Base-by-base conservation (phyloP, 805 yeast genomes). In the Deakozyma indianensis region DNA sequence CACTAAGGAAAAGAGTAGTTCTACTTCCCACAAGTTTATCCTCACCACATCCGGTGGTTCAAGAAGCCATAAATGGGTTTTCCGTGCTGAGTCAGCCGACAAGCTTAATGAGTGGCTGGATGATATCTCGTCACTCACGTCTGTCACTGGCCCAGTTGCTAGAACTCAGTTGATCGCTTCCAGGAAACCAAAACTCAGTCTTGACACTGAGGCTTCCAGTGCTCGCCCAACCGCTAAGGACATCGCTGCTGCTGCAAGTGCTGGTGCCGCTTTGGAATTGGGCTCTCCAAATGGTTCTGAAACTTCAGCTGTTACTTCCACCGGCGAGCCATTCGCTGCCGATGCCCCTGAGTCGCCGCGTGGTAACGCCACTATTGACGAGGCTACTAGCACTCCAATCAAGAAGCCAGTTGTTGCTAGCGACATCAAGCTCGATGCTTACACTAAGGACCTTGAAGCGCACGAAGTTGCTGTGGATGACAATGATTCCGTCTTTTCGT, bases 41-140 rank as follows among this genome's bases (percentile, higher is more conserved):
- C 67, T 90, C 49, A 77, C 75, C 51, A 77, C 87, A 16, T 84
- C 38, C 5, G 18, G 5, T n/a, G 11, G 20, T 7, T 32, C 38
- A 7, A 14, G 38, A 5, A 7, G 16, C 5, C 38, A 88, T 64
- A 87, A 86, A 56, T 86, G 92, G 85, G 92, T 88, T n/a, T 88
- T 90, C 67, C 73, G 94, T 52, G 80, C 94, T n/a, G 92, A 83
- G 56, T 74, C 82, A 43, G 83, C 82, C 55, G 82, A 79, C 38
- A 62, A 73, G 25, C 84, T 87, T 90, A 76, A 80, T 60, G 72
- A 69, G 35, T 90, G 98, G 98, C 84, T 75, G 62, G 75, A 75
- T 52, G 94, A 83, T 57, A 69, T 90, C 52, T 78, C 79, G 58
- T 69, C 68, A 42, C 68, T 87, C 53, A 81, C 92, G 2, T 63